Evolutionary conservation across 164 flowering plant species (phyloP).

Genomic region (Paratinospora sagittata): DNA sequence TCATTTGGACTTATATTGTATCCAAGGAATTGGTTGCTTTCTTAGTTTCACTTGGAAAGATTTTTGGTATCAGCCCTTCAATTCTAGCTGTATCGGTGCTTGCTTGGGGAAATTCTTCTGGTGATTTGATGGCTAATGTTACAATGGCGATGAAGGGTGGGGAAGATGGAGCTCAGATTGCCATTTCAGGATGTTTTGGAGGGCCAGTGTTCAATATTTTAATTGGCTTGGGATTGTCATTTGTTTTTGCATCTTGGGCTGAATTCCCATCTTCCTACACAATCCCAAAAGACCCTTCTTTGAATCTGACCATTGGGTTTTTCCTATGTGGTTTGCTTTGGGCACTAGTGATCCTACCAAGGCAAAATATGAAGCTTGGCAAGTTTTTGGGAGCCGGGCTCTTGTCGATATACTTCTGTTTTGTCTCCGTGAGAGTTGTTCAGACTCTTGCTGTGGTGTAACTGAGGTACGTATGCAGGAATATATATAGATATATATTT

Average conservation of each 20-base stretch:
- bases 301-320: conserved; percentile 34
- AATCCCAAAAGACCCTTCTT: conserved; percentile 27
- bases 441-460: too few relatives aligned
- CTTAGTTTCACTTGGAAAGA: conserved; percentile 35
- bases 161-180: conserved; percentile 38
- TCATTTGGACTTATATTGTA: conserved; percentile 41
- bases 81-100: conserved; percentile 42
- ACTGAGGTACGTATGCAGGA: too few relatives aligned
- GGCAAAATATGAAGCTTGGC: conserved; percentile 26
- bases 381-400: conserved; percentile 32
- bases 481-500: too few relatives aligned
- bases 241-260: conserved; percentile 34
- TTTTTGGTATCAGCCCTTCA: conserved; percentile 37
- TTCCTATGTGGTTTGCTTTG: conserved; percentile 30
- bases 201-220: conserved; percentile 51
- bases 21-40: conserved; percentile 46
- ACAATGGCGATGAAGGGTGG: conserved; percentile 39
- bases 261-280: conserved; percentile 23
- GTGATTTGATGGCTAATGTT: conserved; percentile 45
- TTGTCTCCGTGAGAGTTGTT: conserved; percentile 16
- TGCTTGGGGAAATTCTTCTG: conserved; percentile 59
- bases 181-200: conserved; percentile 44
- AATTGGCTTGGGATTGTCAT: conserved; percentile 42
- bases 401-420: conserved; percentile 22
- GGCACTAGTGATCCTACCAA: conserved; percentile 28